Percentiles rank a stretch among this genome's conserved stretches.
Evolutionary conservation across 208 protist genomes (phyloP).

Genomic region (Leishmania aethiopica): DNA sequence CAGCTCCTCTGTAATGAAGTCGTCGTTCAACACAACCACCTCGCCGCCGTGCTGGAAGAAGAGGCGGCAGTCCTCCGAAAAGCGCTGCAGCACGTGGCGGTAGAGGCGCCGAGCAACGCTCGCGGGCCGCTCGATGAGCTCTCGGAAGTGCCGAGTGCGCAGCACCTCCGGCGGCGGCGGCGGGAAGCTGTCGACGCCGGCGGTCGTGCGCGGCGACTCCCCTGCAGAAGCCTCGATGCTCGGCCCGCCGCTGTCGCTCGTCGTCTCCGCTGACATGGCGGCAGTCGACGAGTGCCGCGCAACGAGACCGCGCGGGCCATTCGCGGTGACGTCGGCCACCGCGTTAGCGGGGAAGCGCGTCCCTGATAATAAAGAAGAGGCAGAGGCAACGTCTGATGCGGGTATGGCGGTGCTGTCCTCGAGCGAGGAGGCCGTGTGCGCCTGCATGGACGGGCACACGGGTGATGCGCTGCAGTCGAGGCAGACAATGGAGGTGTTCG

Average conservation of each 20-base stretch:
- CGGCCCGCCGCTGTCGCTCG: not conserved
- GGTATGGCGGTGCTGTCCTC: not conserved
- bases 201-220: not conserved
- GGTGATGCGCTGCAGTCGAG: not conserved
- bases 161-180: constrained; percentile 32
- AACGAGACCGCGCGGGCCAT: not conserved
- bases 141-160: constrained; percentile 58
- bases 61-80: constrained; percentile 55
- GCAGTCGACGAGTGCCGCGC: not conserved
- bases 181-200: constrained; percentile 4
- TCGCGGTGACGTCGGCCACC: not conserved
- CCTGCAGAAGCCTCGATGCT: constrained; percentile 9
- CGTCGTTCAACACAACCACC: constrained; percentile 88
- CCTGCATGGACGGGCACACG: constrained; percentile 33
- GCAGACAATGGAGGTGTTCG: not conserved
- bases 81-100: constrained; percentile 61
- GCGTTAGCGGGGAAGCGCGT: not conserved
- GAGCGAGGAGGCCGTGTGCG: constrained; percentile 12
- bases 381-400: not conserved
- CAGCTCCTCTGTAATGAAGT: constrained; percentile 80
- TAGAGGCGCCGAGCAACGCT: constrained; percentile 68
- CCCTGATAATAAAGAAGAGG: not conserved
- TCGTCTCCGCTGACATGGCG: not conserved
- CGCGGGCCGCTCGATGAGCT: constrained; percentile 52
- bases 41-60: constrained; percentile 83